These are phyloP conservation scores for Gossypium mustelinum DNA, from an alignment of 345 rosid genomes.

Conservation along the genomic window DNA sequence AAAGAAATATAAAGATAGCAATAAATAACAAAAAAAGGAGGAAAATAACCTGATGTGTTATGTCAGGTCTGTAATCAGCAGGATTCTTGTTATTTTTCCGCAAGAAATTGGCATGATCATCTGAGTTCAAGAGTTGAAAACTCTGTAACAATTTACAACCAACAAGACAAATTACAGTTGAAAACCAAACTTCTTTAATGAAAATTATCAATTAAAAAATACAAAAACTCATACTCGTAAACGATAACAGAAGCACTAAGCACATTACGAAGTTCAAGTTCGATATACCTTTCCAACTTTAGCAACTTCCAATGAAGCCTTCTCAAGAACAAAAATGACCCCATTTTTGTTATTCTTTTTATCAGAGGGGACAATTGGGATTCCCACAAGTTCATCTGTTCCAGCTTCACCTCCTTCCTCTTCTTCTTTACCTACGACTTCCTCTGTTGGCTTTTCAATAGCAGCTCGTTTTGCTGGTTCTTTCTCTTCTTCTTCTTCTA, in stretches of 20 bases:
- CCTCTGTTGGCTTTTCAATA: slow-evolving; percentile 21
- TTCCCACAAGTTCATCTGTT: slow-evolving; percentile 40
- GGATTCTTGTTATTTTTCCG: slow-evolving; percentile 65
- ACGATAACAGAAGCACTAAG: not conserved
- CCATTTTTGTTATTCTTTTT: slow-evolving; percentile 33
- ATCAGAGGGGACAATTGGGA: slow-evolving; percentile 22
- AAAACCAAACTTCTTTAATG: not conserved
- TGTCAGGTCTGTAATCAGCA: slow-evolving; percentile 82
- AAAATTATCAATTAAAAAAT: not conserved
- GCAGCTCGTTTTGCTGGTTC: slow-evolving; percentile 26
- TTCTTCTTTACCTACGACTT: slow-evolving; percentile 13
- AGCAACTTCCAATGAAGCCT: slow-evolving; percentile 84
- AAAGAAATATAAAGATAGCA: not conserved
- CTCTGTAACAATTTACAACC: slow-evolving; percentile 41
- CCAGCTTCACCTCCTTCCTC: slow-evolving; percentile 26
- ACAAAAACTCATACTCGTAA: not conserved
- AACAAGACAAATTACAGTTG: not conserved
- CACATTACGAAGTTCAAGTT: not conserved
- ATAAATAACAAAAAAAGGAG: not conserved
- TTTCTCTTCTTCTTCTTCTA: slow-evolving; percentile 28
- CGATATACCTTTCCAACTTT: slow-evolving; percentile 81
- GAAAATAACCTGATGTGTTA: slow-evolving; percentile 63
- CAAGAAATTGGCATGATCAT: slow-evolving; percentile 82
- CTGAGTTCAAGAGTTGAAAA: slow-evolving; percentile 81
- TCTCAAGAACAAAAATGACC: slow-evolving; percentile 58